These are phyloP conservation scores for Teratosphaeria gauchensis DNA, from an alignment of 2,329 filamentous ascomycete species.

Conservation along the genomic window DNA sequence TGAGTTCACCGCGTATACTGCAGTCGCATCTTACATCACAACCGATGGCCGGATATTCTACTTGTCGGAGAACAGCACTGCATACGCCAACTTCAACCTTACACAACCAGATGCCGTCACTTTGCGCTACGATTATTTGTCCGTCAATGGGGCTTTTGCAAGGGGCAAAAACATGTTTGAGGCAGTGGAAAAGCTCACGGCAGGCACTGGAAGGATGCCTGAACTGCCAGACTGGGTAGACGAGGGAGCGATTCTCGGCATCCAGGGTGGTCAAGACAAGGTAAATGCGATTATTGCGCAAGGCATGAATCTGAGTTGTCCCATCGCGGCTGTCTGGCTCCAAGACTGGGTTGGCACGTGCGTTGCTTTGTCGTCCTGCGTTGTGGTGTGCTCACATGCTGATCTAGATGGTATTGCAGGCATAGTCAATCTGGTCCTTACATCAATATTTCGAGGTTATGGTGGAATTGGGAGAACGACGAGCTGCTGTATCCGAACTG, in stretches of 20 bases:
- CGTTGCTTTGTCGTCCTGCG: background rate
- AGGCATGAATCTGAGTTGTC: constrained; percentile 21
- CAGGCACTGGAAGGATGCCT: constrained; percentile 27
- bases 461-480: constrained; percentile 34
- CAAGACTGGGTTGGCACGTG: constrained; percentile 29
- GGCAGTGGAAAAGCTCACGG: constrained; percentile 25
- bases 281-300: constrained; percentile 26
- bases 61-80: constrained; percentile 21
- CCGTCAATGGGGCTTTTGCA: constrained; percentile 16
- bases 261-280: constrained; percentile 29
- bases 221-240: constrained; percentile 23
- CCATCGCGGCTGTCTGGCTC: constrained; percentile 28
- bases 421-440: constrained; percentile 26
- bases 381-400: background rate
- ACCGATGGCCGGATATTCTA: constrained; percentile 25
- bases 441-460: constrained; percentile 27
- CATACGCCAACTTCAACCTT: constrained; percentile 26
- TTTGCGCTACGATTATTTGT: constrained; percentile 16
- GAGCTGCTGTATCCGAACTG: constrained; percentile 26
- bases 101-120: constrained; percentile 12
- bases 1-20: constrained; percentile 26
- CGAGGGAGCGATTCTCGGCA: constrained; percentile 28
- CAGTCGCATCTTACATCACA: constrained; percentile 25
- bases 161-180: constrained; percentile 19
- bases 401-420: background rate